Base-by-base conservation (phyloP, 1,139 yeast species). In the Blastobotrys buckinghamii region DNA sequence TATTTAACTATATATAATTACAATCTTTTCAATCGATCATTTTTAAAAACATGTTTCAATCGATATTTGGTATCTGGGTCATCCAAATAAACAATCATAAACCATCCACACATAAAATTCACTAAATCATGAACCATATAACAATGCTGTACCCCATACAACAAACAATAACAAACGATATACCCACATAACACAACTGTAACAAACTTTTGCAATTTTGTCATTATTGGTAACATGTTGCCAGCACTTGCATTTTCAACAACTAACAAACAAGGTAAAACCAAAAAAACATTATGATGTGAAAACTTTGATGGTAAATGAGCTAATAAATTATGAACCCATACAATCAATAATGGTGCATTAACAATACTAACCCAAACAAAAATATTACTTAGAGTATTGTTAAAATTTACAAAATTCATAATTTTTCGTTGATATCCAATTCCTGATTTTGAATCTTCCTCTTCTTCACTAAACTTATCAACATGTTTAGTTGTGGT, bases 61-160 rank as follows among this genome's bases (percentile, higher is more conserved):
- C 42, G 27, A 17, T 10, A 26, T n/a, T 24, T 39, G 3, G 51
- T 49, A 8, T 42, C 46, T 6, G 52, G 51, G 17, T 51, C 55
- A 40, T 55, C 57, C 30, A 53, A 32, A 37, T 51, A 55, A 13
- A 55, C 42, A 15, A 55, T 51, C 22, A 61, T 39, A 35, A 63
- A 48, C 67, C 67, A 63, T 5, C 53, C 53, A 15, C 59, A 49
- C 35, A 64, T 45, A 39, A 60, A 48, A 50, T 64, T 62, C 16
- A 62, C 59, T 42, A 67, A 49, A 50, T 66, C 62, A 49, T 66
- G 70, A 44, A 67, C 47, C 66, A 66, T 60, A 54, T 61, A 67
- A 2, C 68, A 59, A 44, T 66, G 67, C 50, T 61, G 54, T 24
- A 62, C 54, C 2, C 70, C 71, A 47, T 57, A 64, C 29, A 66